Percentiles rank a stretch among this genome's conserved stretches.
These are phyloP conservation scores for Camelina sativa DNA, from an alignment of 345 rosid genomes.

Conservation along the genomic window DNA sequence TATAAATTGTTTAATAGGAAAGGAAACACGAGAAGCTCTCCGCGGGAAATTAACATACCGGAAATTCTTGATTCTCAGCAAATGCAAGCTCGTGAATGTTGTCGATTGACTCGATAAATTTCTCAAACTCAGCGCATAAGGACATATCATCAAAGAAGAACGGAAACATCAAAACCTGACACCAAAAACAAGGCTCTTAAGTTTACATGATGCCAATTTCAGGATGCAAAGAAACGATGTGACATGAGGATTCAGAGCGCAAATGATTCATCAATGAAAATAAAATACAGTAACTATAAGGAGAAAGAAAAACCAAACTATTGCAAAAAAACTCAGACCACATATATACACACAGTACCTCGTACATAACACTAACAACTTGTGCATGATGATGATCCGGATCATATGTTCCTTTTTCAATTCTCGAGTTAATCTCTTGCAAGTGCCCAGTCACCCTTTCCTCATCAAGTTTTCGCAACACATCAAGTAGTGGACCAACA, in stretches of 20 bases:
- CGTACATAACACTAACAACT: constrained; percentile 91
- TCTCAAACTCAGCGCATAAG: constrained; percentile 77
- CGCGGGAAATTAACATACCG: constrained; percentile 55
- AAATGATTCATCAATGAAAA: background rate
- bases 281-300: background rate
- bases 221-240: constrained; percentile 2
- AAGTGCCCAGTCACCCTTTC: constrained; percentile 78
- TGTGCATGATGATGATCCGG: constrained; percentile 69
- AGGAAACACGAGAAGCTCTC: constrained; percentile 24
- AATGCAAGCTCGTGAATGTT: constrained; percentile 89
- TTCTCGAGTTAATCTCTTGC: constrained; percentile 63
- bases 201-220: constrained; percentile 15
- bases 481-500: constrained; percentile 83
- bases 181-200: constrained; percentile 24
- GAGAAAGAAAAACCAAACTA: background rate
- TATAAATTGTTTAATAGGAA: constrained; percentile 28
- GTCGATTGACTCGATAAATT: constrained; percentile 87
- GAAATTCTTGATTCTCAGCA: constrained; percentile 88
- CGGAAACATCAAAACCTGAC: constrained; percentile 97
- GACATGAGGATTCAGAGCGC: background rate
- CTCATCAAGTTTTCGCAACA: constrained; percentile 73
- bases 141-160: constrained; percentile 76
- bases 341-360: constrained; percentile 55
- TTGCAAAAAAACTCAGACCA: constrained; percentile 6
- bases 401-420: constrained; percentile 61